A percentile compares a stretch with the other conserved stretches of the same genome.
Conservation (phyloP, 495 filamentous ascomycete species). For the Penicillium subrubescens region DNA sequence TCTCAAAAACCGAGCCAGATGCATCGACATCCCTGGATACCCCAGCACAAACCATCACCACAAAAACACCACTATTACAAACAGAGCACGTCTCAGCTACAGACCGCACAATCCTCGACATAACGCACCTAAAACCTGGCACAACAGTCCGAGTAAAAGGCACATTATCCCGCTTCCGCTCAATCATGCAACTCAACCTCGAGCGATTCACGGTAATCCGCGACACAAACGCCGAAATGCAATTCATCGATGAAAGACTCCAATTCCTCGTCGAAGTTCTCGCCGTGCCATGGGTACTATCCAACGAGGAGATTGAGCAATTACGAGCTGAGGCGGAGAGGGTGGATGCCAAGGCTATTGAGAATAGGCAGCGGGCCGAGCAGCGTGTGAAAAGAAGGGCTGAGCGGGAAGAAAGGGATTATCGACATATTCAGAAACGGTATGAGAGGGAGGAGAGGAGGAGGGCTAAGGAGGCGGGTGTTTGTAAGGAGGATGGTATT, state of each 20-base stretch:
- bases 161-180: slow-evolving; percentile 63
- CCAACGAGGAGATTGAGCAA: slow-evolving; percentile 51
- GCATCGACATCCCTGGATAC: not conserved
- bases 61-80: not conserved
- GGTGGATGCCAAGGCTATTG: slow-evolving; percentile 41
- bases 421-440: slow-evolving; percentile 33
- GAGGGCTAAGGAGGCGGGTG: slow-evolving; percentile 38
- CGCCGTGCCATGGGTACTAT: slow-evolving; percentile 66
- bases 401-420: slow-evolving; percentile 42
- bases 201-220: slow-evolving; percentile 62
- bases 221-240: slow-evolving; percentile 74
- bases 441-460: slow-evolving; percentile 46
- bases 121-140: slow-evolving; percentile 61
- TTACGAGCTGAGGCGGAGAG: slow-evolving; percentile 55
- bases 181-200: slow-evolving; percentile 64
- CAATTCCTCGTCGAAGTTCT: slow-evolving; percentile 67
- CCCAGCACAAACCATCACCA: not conserved
- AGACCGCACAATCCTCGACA: slow-evolving; percentile 36
- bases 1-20: not conserved
- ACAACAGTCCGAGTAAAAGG: slow-evolving; percentile 78
- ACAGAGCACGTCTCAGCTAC: slow-evolving; percentile 34
- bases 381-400: slow-evolving; percentile 37
- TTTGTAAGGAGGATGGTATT: slow-evolving; percentile 36
- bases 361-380: slow-evolving; percentile 41
- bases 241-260: slow-evolving; percentile 69